Evolutionary conservation across 257 asterid genomes (phyloP).

Genomic region (Plectranthus barbatus): DNA sequence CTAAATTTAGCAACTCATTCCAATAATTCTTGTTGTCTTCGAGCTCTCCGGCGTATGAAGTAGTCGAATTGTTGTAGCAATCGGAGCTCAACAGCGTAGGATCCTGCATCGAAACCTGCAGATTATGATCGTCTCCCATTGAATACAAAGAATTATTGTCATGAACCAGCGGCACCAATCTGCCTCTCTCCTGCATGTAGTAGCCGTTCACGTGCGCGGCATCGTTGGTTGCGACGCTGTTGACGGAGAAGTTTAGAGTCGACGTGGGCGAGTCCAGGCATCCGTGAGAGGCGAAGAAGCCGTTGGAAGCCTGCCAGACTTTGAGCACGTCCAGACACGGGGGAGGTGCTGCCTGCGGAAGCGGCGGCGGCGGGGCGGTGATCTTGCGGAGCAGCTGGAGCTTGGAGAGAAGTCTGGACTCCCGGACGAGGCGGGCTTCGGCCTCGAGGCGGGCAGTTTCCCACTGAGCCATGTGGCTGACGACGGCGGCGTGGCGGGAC

Average conservation of each 20-base stretch:
- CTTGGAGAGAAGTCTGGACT: conserved; percentile 23
- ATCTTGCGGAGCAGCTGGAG: conserved; percentile 19
- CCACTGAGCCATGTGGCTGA: conserved; percentile 62
- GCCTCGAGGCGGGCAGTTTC: conserved; percentile 58
- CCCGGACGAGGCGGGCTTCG: conserved; percentile 40
- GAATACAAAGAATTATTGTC: not conserved
- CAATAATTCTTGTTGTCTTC: conserved; percentile 33
- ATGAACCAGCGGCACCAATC: not conserved
- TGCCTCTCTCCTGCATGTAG: conserved; percentile 7
- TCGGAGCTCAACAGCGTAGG: conserved; percentile 2
- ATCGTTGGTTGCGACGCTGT: not conserved
- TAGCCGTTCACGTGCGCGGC: not conserved
- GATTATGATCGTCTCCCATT: conserved; percentile 1
- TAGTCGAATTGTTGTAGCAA: not conserved
- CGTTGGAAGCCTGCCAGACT: conserved; percentile 33
- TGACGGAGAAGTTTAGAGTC: conserved; percentile 19
- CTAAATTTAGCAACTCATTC: conserved; percentile 34
- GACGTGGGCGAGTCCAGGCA: conserved; percentile 40
- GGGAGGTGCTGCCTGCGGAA: conserved; percentile 1
- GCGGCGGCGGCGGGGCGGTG: conserved; percentile 4
- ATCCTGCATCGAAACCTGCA: conserved; percentile 12
- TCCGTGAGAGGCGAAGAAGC: conserved; percentile 16
- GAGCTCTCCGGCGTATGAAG: conserved; percentile 12
- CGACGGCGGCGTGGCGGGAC: conserved; percentile 30
- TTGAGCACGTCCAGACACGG: conserved; percentile 40